Conservation (phyloP, 768 basidiomycete species). For the Daedaleopsis nitida region DNA sequence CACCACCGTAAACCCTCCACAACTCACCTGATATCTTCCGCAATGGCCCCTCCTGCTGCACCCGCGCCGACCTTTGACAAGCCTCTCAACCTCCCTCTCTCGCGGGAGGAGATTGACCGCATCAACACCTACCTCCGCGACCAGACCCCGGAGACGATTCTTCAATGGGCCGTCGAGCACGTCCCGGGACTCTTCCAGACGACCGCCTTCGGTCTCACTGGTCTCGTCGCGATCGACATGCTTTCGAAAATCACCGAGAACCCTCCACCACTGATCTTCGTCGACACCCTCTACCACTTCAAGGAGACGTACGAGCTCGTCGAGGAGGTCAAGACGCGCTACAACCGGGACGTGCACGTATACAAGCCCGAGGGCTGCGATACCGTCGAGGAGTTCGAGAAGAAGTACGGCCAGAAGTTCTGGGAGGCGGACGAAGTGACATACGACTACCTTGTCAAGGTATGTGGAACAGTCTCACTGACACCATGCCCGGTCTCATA, state of each 20-base stretch:
- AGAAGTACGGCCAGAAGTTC: constrained; percentile 71
- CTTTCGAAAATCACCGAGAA: constrained; percentile 73
- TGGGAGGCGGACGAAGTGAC: constrained; percentile 88
- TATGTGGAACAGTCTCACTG: constrained; percentile 31
- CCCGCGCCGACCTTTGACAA: constrained; percentile 37
- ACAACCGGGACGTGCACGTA: constrained; percentile 71
- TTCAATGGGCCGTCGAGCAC: constrained; percentile 81
- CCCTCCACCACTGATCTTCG: constrained; percentile 87
- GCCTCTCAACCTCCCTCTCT: constrained; percentile 59
- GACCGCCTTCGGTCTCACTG: constrained; percentile 95
- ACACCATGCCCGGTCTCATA: neutral
- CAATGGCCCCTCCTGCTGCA: constrained; percentile 1
- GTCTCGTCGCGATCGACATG: constrained; percentile 94
- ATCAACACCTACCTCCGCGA: constrained; percentile 76
- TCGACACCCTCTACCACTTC: constrained; percentile 98
- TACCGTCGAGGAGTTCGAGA: constrained; percentile 74
- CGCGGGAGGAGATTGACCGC: constrained; percentile 54
- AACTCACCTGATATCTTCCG: neutral
- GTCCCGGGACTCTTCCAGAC: constrained; percentile 88
- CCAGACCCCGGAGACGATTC: constrained; percentile 80
- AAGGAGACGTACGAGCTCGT: constrained; percentile 89
- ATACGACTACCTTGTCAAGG: constrained; percentile 95
- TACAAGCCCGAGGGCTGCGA: constrained; percentile 78
- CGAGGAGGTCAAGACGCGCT: constrained; percentile 74
- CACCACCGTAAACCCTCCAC: neutral